Evolutionary conservation across 441 rosid species (phyloP), one percentile per base, ranked within the genome.

Genomic region (Eruca vesicaria): DNA sequence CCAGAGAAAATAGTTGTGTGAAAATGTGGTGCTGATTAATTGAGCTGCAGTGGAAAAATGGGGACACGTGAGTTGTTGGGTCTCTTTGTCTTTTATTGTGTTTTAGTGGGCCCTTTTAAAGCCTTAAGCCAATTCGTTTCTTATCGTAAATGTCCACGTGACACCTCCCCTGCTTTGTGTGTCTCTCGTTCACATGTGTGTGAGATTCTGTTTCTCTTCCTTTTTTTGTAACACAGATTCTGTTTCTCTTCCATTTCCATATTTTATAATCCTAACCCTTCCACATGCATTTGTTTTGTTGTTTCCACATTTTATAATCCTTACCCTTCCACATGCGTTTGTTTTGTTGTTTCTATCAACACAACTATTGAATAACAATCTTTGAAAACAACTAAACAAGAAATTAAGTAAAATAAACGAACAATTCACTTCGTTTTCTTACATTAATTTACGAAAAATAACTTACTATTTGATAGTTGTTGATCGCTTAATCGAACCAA

Each of bases 41-140:
- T 70, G 71, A 76, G 66, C 66, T 20, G 66, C 63, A 63, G 63
- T 26, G 26, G 20, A 63, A 31, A 63, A 18, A 57, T 41, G 59
- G 35, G 19, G 66, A 66, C 80, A 77, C 73, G 80, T 77, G 80
- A 72, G 69, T 71, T 77, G 76, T 71, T 77, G 71, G 76, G 68
- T 65, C 58, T 66, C 68, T 66, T 58, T 50, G 72, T 71, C 56
- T 56, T 12, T 63, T 31, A 3, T 18, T 38, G 38, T 20, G 20
- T 15, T 29, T 21, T 16, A 35, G 59, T 58, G 72, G 74, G 56
- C 55, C 75, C 62, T n/a, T 23, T 57, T 16, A 65, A 65, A 31
- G 15, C 65, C 19, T 8, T 31, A 7, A 31, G 41, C 45, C 68
- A 56, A 65, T 66, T 50, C 7, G 36, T 60, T 71, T 77, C 77